phyloP scores from a whole-genome alignment of 2,329 filamentous ascomycete species.

The Iodosphaeria phyllophila region DNA sequence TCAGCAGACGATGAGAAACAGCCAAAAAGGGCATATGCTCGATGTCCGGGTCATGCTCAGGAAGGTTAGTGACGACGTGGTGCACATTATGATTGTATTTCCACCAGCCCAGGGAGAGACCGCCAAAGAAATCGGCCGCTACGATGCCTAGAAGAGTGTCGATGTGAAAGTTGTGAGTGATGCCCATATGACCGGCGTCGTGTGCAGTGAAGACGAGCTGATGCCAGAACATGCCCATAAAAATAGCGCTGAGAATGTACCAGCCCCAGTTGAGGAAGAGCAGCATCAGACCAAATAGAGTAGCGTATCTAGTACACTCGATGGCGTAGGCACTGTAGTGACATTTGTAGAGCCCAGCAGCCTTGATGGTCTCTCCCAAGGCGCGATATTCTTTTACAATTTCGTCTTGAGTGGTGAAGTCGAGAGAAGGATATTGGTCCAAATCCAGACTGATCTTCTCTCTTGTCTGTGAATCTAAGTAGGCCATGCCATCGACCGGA shows the following conservation, averaged over 20 bases:
- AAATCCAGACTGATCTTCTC: constrained; percentile 60
- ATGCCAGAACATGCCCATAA: constrained; percentile 77
- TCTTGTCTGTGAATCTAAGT: constrained; percentile 54
- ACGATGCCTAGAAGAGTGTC: constrained; percentile 80
- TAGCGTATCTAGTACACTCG: constrained; percentile 53
- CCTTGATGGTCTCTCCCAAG: constrained; percentile 51
- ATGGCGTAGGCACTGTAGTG: constrained; percentile 64
- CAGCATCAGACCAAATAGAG: constrained; percentile 45
- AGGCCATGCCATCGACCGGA: constrained; percentile 36
- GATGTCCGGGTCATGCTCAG: constrained; percentile 92
- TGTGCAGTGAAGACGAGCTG: constrained; percentile 88
- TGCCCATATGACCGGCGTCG: constrained; percentile 93
- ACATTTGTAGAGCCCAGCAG: constrained; percentile 66
- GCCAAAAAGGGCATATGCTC: constrained; percentile 81
- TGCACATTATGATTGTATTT: constrained; percentile 93
- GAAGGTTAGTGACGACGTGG: constrained; percentile 87
- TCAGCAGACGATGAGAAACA: constrained; percentile 64
- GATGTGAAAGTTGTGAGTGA: constrained; percentile 73
- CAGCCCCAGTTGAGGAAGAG: constrained; percentile 41
- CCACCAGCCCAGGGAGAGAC: constrained; percentile 90
- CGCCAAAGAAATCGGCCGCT: constrained; percentile 77
- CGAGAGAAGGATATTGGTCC: constrained; percentile 63
- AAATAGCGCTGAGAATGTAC: constrained; percentile 52
- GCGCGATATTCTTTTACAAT: constrained; percentile 71
- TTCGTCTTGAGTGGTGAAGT: constrained; percentile 50